Evolutionary conservation across 805 yeast species (phyloP).

Genomic region (Saccharomycopsis fodiens): DNA sequence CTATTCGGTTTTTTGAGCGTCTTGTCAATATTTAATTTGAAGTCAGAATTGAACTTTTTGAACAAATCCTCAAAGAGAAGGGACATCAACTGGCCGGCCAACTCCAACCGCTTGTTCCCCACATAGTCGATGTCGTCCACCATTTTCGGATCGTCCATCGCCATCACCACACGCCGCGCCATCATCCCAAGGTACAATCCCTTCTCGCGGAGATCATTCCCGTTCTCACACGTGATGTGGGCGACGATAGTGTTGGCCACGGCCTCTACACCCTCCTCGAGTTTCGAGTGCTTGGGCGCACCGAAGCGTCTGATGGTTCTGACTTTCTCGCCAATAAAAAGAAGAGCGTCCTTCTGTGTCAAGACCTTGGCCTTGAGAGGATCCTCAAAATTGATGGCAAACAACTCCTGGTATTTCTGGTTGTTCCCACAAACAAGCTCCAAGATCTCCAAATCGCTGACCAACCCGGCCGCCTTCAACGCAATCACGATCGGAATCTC

Average conservation of each 20-base stretch:
- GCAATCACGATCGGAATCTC: conserved; percentile 92
- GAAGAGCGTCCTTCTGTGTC: conserved; percentile 91
- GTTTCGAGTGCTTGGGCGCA: conserved; percentile 65
- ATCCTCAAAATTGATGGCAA: conserved; percentile 91
- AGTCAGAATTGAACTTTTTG: conserved; percentile 91
- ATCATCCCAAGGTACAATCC: conserved; percentile 91
- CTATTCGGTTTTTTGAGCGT: conserved; percentile 89
- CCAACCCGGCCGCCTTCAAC: conserved; percentile 89
- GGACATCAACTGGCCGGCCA: conserved; percentile 97
- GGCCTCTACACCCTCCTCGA: conserved; percentile 96
- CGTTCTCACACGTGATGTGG: conserved; percentile 72
- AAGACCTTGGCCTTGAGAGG: conserved; percentile 76
- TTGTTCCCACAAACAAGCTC: conserved; percentile 91
- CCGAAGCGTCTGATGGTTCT: conserved; percentile 86
- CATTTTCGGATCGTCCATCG: conserved; percentile 87
- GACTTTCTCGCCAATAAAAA: conserved; percentile 83
- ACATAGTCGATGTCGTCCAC: conserved; percentile 99
- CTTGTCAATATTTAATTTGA: conserved; percentile 90
- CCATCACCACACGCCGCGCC: conserved; percentile 94
- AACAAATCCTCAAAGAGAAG: conserved; percentile 92
- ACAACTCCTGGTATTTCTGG: conserved; percentile 82
- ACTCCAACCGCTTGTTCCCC: conserved; percentile 93
- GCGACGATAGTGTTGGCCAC: conserved; percentile 95
- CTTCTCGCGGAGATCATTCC: conserved; percentile 85
- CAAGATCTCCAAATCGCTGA: conserved; percentile 86